These are phyloP conservation scores for Vitis cinerea DNA, from an alignment of 164 flowering plant genomes.

Conservation along the genomic window DNA sequence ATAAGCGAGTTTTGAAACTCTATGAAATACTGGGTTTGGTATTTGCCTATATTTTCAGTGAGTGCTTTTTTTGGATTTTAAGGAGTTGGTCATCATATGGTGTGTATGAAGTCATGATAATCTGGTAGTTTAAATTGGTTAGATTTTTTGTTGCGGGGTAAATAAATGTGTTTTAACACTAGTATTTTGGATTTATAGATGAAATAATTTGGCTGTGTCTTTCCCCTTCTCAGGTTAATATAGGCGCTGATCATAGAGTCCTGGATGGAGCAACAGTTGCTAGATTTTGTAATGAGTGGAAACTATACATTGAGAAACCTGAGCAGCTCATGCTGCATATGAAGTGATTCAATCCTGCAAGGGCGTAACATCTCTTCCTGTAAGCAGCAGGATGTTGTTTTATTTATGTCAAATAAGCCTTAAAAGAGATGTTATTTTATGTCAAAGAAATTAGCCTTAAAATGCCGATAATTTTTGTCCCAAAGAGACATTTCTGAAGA, in stretches of 20 bases:
- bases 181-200: neutral
- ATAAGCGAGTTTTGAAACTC: neutral
- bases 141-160: neutral
- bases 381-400: too few relatives aligned
- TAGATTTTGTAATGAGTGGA: constrained; percentile 92
- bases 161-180: too few relatives aligned
- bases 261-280: constrained; percentile 96
- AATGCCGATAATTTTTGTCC: too few relatives aligned
- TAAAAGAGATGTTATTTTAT: too few relatives aligned
- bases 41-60: neutral
- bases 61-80: too few relatives aligned
- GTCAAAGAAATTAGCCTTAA: too few relatives aligned
- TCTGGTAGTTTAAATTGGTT: neutral
- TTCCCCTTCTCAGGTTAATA: constrained; percentile 58
- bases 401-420: too few relatives aligned
- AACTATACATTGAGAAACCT: constrained; percentile 74
- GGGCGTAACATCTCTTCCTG: too few relatives aligned
- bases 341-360: constrained; percentile 41
- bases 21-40: neutral
- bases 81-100: neutral
- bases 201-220: neutral
- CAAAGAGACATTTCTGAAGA: too few relatives aligned
- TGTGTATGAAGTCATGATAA: neutral
- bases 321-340: constrained; percentile 70
- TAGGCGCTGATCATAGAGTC: constrained; percentile 96